A percentile compares a stretch with the other conserved stretches of the same genome.
Evolutionary conservation across 345 rosid species (phyloP).

Genomic region (Erysimum cheiranthoides): DNA sequence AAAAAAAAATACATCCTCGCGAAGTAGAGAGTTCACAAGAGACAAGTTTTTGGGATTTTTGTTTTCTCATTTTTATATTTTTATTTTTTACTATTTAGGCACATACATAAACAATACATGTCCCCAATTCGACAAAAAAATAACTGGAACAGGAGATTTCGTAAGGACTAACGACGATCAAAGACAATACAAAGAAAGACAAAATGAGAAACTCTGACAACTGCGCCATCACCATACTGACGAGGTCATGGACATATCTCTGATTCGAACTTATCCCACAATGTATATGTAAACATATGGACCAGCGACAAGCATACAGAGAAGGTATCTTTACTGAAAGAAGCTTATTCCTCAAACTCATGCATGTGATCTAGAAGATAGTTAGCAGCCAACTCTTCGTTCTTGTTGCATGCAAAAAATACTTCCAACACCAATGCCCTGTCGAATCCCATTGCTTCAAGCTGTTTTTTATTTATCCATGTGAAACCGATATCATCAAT

Average conservation of each 20-base stretch:
- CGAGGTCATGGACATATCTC: constrained; percentile 17
- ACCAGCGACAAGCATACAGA: constrained; percentile 15
- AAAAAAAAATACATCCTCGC: too few species aligned
- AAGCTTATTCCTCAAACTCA: constrained; percentile 76
- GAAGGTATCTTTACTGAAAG: background rate
- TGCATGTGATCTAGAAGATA: constrained; percentile 90
- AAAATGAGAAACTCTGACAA: constrained; percentile 15
- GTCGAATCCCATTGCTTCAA: constrained; percentile 93
- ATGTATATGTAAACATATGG: constrained; percentile 24
- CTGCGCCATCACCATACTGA: constrained; percentile 28
- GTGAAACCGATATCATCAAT: background rate
- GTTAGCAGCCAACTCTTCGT: constrained; percentile 93
- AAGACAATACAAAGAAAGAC: constrained; percentile 27
- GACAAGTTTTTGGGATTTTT: too few species aligned
- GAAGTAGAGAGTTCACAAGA: too few species aligned
- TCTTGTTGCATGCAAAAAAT: constrained; percentile 93
- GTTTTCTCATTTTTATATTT: background rate
- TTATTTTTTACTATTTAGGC: background rate
- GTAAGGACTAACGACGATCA: constrained; percentile 14
- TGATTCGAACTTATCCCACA: constrained; percentile 31
- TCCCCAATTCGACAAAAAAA: constrained; percentile 18
- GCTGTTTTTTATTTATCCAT: constrained; percentile 48
- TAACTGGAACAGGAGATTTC: constrained; percentile 19
- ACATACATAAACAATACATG: constrained; percentile 8
- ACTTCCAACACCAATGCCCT: constrained; percentile 79